A percentile compares a stretch with the other conserved stretches of the same genome.
Evolutionary conservation across 768 basidiomycete genomes (phyloP).

Genomic region (Agrocybe praecox): DNA sequence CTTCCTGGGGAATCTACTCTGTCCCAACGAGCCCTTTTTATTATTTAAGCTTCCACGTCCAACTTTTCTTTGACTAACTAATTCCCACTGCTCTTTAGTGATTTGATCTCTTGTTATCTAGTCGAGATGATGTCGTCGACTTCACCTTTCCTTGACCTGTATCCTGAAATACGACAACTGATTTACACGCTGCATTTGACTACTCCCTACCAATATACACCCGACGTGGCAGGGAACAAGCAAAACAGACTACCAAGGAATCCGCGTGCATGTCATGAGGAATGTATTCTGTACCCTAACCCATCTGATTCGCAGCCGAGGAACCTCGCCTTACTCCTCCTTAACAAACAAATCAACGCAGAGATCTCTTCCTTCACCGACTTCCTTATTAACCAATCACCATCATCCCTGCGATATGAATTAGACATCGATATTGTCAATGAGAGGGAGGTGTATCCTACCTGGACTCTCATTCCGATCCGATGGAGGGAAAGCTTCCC

Average conservation of each 20-base stretch:
- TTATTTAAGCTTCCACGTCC: no score
- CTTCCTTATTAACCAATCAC: not conserved
- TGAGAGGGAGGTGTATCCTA: not conserved
- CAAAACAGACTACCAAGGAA: not conserved
- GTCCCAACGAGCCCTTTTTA: no score
- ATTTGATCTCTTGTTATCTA: no score
- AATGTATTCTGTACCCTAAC: not conserved
- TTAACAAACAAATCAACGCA: not conserved
- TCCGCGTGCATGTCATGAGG: not conserved
- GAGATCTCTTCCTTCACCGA: not conserved
- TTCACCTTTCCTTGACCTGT: not conserved
- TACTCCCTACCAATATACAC: not conserved
- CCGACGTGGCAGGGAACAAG: not conserved
- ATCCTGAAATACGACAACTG: not conserved
- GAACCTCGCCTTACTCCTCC: not conserved
- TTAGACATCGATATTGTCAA: not conserved
- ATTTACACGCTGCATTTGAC: not conserved
- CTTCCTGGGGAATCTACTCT: no score
- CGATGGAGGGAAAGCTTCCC: not conserved
- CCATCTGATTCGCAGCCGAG: not conserved
- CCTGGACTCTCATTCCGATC: not conserved
- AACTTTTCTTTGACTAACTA: no score
- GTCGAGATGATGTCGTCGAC: not conserved
- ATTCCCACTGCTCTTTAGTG: no score
- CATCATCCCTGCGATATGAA: not conserved